phyloP scores from a whole-genome alignment of 176 grass and related monocot species.

The Oryza meyeriana region DNA sequence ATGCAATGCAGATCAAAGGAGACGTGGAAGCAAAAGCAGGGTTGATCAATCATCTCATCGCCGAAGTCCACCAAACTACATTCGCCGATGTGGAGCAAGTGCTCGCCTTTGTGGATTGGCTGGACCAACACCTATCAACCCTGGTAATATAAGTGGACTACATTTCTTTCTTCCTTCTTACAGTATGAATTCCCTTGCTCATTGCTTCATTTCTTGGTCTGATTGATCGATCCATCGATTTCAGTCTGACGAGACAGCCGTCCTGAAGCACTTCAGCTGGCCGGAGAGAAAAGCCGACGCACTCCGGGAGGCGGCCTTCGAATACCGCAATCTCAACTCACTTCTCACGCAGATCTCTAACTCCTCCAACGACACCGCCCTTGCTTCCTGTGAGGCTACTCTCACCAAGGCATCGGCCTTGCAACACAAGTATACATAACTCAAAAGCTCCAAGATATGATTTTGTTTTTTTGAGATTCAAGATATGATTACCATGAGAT shows the following conservation, averaged over 20 bases:
- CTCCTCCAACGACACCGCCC: slow-evolving; percentile 7
- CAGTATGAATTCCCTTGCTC: background rate
- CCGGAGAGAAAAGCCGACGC: slow-evolving; percentile 62
- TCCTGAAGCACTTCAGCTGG: slow-evolving; percentile 70
- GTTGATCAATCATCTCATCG: slow-evolving; percentile 70
- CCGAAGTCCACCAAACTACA: slow-evolving; percentile 53
- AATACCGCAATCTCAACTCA: slow-evolving; percentile 50
- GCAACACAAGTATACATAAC: slow-evolving; percentile 40
- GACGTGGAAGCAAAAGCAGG: slow-evolving; percentile 84
- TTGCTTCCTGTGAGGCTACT: slow-evolving; percentile 36
- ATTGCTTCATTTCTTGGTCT: background rate
- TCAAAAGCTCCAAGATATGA: background rate
- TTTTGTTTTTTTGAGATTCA: too few species aligned
- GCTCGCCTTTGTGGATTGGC: slow-evolving; percentile 59
- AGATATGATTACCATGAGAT: too few species aligned
- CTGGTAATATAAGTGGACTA: slow-evolving; percentile 30
- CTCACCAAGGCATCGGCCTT: slow-evolving; percentile 47
- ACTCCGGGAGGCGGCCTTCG: slow-evolving; percentile 47
- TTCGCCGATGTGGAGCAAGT: slow-evolving; percentile 53
- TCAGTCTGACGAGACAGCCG: slow-evolving; percentile 59
- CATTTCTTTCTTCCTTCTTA: background rate
- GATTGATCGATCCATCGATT: background rate
- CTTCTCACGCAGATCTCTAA: slow-evolving; percentile 32
- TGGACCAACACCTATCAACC: slow-evolving; percentile 52
- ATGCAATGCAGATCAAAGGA: slow-evolving; percentile 1